Evolutionary conservation across 1,284 basidiomycete genomes (phyloP).

Genomic region (Boletus smithii): DNA sequence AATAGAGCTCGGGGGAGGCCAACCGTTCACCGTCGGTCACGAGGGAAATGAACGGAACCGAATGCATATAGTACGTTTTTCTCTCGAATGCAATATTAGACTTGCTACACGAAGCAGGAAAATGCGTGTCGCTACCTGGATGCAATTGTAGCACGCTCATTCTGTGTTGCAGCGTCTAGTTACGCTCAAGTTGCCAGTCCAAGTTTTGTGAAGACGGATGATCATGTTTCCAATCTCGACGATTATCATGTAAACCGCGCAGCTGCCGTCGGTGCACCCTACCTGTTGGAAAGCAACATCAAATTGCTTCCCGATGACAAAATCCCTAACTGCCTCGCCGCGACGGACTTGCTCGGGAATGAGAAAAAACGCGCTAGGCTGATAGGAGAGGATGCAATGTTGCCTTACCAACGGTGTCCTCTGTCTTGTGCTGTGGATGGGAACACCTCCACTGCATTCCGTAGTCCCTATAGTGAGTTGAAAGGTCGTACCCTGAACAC

Average conservation of each 20-base stretch:
- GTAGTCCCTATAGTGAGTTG: conserved; percentile 43
- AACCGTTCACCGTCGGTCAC: conserved; percentile 59
- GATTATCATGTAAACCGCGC: conserved; percentile 32
- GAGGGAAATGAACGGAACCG: conserved; percentile 58
- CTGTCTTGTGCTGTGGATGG: conserved; percentile 58
- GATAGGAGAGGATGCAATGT: conserved; percentile 36
- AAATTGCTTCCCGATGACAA: conserved; percentile 38
- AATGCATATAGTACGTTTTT: conserved; percentile 51
- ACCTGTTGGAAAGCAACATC: conserved; percentile 56
- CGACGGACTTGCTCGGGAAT: conserved; percentile 40
- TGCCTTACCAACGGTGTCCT: conserved; percentile 45
- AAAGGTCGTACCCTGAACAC: background rate
- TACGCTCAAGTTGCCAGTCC: background rate
- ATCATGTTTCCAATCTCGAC: background rate
- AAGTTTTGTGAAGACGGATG: conserved; percentile 15
- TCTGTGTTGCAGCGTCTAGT: background rate
- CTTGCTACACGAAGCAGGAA: conserved; percentile 14
- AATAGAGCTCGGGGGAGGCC: conserved; percentile 54
- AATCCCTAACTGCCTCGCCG: conserved; percentile 26
- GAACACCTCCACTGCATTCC: conserved; percentile 45
- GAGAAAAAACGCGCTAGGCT: conserved; percentile 36
- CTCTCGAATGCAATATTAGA: background rate
- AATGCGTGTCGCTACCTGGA: conserved; percentile 31
- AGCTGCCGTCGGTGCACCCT: conserved; percentile 45
- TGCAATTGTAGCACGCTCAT: conserved; percentile 9